Evolutionary conservation across 208 protist species (phyloP).

Genomic region (Trypanosoma caninum): DNA sequence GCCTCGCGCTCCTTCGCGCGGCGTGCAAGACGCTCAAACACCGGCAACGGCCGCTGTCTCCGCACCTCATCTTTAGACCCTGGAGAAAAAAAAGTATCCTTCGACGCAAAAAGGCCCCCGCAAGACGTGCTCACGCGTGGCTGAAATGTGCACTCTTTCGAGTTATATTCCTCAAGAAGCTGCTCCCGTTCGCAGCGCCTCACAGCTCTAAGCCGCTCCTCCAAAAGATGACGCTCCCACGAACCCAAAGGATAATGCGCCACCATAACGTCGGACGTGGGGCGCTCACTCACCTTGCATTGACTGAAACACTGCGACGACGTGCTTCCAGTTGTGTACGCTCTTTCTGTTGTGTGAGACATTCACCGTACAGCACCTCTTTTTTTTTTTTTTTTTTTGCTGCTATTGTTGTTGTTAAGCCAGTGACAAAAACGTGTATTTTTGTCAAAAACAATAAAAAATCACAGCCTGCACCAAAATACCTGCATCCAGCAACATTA

Average conservation of each 20-base stretch:
- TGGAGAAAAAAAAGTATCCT: neutral
- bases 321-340: neutral
- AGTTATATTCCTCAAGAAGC: conserved; percentile 6
- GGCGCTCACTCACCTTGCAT: neutral
- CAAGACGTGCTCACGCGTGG: conserved; percentile 14
- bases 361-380: neutral
- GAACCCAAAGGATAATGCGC: conserved; percentile 64
- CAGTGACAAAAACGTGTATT: too few species aligned
- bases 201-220: conserved; percentile 36
- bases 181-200: conserved; percentile 23
- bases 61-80: too few species aligned
- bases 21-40: conserved; percentile 57
- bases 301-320: neutral
- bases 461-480: too few species aligned
- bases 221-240: conserved; percentile 47
- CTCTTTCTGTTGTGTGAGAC: neutral
- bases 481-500: too few species aligned
- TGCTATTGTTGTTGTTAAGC: too few species aligned
- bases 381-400: neutral
- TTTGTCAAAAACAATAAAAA: too few species aligned
- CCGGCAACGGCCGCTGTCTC: conserved; percentile 11
- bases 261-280: neutral
- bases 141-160: conserved; percentile 37
- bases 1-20: conserved; percentile 37
- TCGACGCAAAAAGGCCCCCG: neutral